phyloP scores from a whole-genome alignment of 441 rosid species.

The Raphanus hybrid region DNA sequence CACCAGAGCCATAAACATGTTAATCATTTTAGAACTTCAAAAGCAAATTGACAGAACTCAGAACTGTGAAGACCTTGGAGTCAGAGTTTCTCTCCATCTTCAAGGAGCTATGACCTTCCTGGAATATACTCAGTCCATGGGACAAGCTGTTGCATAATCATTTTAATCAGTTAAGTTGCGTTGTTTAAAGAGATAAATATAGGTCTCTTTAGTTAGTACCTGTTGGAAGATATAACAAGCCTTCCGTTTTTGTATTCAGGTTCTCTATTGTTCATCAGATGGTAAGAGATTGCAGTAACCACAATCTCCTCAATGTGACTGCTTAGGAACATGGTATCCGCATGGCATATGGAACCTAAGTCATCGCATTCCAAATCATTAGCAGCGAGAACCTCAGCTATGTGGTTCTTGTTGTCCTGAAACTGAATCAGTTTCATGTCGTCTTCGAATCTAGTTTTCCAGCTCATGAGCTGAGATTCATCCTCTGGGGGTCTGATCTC shows the following conservation, averaged over 20 bases:
- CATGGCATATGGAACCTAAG: slow-evolving; percentile 76
- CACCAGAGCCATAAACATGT: slow-evolving; percentile 22
- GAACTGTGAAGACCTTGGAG: slow-evolving; percentile 57
- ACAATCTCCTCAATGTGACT: slow-evolving; percentile 88
- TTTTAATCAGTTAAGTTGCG: not conserved
- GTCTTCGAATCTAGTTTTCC: slow-evolving; percentile 88
- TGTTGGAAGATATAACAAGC: slow-evolving; percentile 82
- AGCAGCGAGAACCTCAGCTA: slow-evolving; percentile 85
- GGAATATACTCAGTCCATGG: slow-evolving; percentile 85
- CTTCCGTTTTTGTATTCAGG: slow-evolving; percentile 95
- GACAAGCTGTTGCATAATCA: slow-evolving; percentile 64
- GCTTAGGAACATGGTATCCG: slow-evolving; percentile 80
- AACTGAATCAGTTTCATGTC: slow-evolving; percentile 87
- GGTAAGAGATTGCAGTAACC: slow-evolving; percentile 86
- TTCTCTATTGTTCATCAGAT: slow-evolving; percentile 73
- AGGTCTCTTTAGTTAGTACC: not conserved
- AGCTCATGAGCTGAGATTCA: slow-evolving; percentile 72
- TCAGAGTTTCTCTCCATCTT: slow-evolving; percentile 76
- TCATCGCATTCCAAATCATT: slow-evolving; percentile 93
- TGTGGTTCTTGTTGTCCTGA: slow-evolving; percentile 95
- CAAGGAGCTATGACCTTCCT: slow-evolving; percentile 70
- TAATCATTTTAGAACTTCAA: slow-evolving; percentile 5
- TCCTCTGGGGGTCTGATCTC: slow-evolving; percentile 88
- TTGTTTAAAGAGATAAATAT: not conserved
- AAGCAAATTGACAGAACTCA: slow-evolving; percentile 17